phyloP scores from a whole-genome alignment of 1,284 basidiomycete species.

The Abortiporus biennis region DNA sequence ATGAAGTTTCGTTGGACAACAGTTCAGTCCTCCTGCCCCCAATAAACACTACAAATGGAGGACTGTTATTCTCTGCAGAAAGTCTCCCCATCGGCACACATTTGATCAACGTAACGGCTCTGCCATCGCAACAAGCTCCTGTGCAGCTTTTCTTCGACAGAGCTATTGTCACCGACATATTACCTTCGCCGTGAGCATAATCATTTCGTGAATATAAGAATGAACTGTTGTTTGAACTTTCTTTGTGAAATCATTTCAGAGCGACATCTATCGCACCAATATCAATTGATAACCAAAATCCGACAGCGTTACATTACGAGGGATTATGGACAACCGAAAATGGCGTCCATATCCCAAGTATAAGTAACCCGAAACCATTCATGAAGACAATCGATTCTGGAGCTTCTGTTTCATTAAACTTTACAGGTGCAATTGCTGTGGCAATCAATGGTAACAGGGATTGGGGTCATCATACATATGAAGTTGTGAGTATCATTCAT shows the following conservation, averaged over 20 bases:
- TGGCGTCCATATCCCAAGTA: constrained; percentile 2
- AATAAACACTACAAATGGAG: not conserved
- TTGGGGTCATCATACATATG: constrained; percentile 2
- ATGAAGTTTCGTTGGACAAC: not conserved
- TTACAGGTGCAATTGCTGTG: not conserved
- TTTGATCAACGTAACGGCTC: not conserved
- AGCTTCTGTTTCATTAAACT: not conserved
- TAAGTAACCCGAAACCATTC: not conserved
- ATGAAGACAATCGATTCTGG: not conserved
- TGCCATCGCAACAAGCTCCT: not conserved
- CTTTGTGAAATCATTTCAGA: not conserved
- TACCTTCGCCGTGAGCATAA: not conserved
- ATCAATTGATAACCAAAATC: not conserved
- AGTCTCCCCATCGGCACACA: not conserved
- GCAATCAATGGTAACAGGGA: not conserved
- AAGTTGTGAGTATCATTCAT: constrained; percentile 2
- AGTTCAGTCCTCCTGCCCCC: not conserved
- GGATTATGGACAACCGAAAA: not conserved
- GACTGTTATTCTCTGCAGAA: not conserved
- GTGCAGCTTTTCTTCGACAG: not conserved
- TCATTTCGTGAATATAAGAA: not conserved
- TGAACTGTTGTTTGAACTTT: no score
- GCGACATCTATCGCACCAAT: not conserved
- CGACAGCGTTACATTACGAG: not conserved
- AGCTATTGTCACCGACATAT: not conserved